Evolutionary conservation across 305 asterid species (phyloP).

Genomic region (Solanum hybrid): DNA sequence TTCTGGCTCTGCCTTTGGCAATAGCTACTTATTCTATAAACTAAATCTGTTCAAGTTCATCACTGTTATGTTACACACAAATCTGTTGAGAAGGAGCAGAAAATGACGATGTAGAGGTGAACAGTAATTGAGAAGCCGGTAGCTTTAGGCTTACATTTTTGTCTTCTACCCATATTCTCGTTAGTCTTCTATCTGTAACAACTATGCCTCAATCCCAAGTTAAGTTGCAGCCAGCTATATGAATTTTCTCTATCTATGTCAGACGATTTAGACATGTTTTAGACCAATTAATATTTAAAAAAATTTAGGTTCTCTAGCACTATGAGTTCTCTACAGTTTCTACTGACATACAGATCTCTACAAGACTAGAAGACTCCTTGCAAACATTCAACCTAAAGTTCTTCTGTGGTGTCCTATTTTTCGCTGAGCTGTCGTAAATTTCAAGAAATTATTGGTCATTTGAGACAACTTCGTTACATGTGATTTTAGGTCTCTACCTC

Average conservation of each 20-base stretch:
- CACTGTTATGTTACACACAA: not conserved
- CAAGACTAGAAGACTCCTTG: not conserved
- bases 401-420: not conserved
- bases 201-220: not conserved
- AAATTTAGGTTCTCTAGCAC: not conserved
- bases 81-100: not conserved
- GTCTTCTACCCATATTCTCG: not conserved
- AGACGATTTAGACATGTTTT: not conserved
- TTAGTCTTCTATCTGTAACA: not conserved
- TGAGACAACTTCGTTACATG: not conserved
- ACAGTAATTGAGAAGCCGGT: not conserved
- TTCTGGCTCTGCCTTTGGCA: not conserved
- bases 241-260: not conserved
- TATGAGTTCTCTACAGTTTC: not conserved
- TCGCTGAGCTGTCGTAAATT: not conserved
- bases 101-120: not conserved
- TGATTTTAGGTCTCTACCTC: not conserved
- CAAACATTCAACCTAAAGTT: not conserved
- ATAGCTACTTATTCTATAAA: not conserved
- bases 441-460: not conserved
- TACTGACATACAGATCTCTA: not conserved
- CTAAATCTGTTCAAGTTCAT: not conserved
- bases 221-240: not conserved
- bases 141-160: not conserved
- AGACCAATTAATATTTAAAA: not conserved